Base-by-base conservation (phyloP, 2,329 filamentous ascomycete genomes). In the Hypoxylon sp. region DNA sequence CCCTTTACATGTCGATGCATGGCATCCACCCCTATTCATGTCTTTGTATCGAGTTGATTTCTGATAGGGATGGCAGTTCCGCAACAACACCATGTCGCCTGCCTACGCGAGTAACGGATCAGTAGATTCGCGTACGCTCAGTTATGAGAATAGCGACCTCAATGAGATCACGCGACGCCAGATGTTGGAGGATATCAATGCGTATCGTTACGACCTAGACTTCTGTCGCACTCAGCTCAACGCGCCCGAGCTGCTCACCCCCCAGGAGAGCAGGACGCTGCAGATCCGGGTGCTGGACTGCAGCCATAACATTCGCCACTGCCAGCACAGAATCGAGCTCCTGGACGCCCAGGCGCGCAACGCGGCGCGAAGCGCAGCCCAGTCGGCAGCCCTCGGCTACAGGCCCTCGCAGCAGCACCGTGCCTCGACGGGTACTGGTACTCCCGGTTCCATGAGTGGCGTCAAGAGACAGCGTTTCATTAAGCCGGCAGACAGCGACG, bases 241-340 rank as follows among this genome's bases (percentile, higher is more conserved):
- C 3, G 45, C 66, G 4, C 57, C 64, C 3, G 69, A 74, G 9
- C 38, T 41, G 45, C 67, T 80, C 41, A 77, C 75, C 1, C 73
- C 78, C 0, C 72, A 76, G 52, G 78, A 81, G 64, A 65, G 63
- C 1, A 73, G 78, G 17, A 75, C 72, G 3, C 65, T 79, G 18
- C 77, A 78, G 64, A 67, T 80, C 48, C 77, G 78, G 15, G 67
- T 72, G 5, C 65, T 81, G 8, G 78, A 81, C 46, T 70, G 77
- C 21, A 70, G 73, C 18, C 78, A 81, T 57, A 76, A 79, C 60
- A 77, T 80, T 42, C 77, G 78, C 3, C 69, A 73, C 51, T 73
- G 73, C 61, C 70, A 71, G 53, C 78, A 81, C 61, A 73, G 75
- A 20, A 75, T 78, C 37, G 73, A 79, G 61, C 64, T 66, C 17